phyloP scores from a whole-genome alignment of 2,329 filamentous ascomycete genomes.

The Nannizziopsis barbatae region DNA sequence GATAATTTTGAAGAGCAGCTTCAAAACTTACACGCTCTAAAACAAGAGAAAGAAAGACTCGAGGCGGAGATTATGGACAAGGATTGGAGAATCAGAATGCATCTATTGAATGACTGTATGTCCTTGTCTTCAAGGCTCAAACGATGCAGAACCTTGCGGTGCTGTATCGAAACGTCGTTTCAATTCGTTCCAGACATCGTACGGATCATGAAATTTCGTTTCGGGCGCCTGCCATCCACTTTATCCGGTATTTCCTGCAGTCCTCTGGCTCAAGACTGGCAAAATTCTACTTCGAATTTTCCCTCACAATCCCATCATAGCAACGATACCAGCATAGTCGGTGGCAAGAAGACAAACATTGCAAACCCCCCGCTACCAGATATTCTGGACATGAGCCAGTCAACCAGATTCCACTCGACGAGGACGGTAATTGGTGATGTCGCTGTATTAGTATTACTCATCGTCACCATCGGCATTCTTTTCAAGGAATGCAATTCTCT shows the following conservation, averaged over 20 bases:
- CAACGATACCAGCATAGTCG: neutral
- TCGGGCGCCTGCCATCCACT: constrained; percentile 19
- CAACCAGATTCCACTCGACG: constrained; percentile 6
- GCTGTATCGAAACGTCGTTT: constrained; percentile 23
- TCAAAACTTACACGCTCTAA: constrained; percentile 21
- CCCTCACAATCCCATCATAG: neutral
- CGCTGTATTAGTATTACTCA: constrained; percentile 36
- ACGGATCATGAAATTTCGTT: constrained; percentile 21
- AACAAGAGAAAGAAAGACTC: constrained; percentile 19
- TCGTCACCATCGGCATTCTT: constrained; percentile 26
- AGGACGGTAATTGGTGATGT: constrained; percentile 25
- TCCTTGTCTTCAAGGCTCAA: constrained; percentile 18
- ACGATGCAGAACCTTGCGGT: constrained; percentile 21
- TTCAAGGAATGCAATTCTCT: constrained; percentile 33
- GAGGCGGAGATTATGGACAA: constrained; percentile 20
- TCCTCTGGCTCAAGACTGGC: neutral
- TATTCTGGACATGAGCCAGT: constrained; percentile 3
- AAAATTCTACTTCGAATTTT: neutral
- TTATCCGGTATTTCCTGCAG: constrained; percentile 14
- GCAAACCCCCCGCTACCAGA: neutral
- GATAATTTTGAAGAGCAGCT: constrained; percentile 20
- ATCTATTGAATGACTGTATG: constrained; percentile 23
- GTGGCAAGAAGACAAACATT: neutral
- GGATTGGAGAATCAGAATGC: constrained; percentile 21
- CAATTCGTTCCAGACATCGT: constrained; percentile 23